Evolutionary conservation across 1,139 yeast species (phyloP), one percentile per base, ranked within the genome.

Genomic region (Saccharomyces uvarum): DNA sequence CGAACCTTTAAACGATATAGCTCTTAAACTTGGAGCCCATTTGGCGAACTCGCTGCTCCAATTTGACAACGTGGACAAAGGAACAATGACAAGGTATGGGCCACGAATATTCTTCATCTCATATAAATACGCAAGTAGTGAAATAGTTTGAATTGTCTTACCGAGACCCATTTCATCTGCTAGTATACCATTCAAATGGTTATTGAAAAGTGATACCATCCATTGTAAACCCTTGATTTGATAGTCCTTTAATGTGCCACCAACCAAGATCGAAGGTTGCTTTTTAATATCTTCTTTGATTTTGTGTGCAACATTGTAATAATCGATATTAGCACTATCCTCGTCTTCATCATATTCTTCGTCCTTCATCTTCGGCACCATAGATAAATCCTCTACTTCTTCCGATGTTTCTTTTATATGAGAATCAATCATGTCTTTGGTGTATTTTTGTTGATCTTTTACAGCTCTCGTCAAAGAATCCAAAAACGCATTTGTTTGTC

Each of bases 121-220:
- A 56, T 86, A 80, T 55, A 88, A 73, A 62, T 88, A 86, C 0
- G 96, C 82, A 51, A 88, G 76, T 53, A 88, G 74, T 0, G 95
- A 86, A 54, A 88, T 84, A 0, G 95, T 81, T 71, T 88, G 96
- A 66, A 88, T 88, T 5, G 96, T 88, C 64, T 88, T 88, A 70
- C 96, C 96, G 51, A 88, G 76, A 61, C 96, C 96, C 96, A 88
- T 88, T 72, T 91, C 93, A 73, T 88, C 98, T 5, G 98, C 98
- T 57, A 91, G 75, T 59, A 91, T 91, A 75, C 98, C 98, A 70
- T 93, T 91, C 66, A 93, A 77, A 70, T 90, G 93, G 72, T 93
- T 93, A 70, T 93, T 93, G 71, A 80, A 91, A 57, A 93, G 77
- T 0, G 98, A 91, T 3, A 91, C 96, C 98, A 93, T 91, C 99